Evolutionary conservation across 2,329 filamentous ascomycete species (phyloP).

Genomic region (Neonectria neomacrospora): DNA sequence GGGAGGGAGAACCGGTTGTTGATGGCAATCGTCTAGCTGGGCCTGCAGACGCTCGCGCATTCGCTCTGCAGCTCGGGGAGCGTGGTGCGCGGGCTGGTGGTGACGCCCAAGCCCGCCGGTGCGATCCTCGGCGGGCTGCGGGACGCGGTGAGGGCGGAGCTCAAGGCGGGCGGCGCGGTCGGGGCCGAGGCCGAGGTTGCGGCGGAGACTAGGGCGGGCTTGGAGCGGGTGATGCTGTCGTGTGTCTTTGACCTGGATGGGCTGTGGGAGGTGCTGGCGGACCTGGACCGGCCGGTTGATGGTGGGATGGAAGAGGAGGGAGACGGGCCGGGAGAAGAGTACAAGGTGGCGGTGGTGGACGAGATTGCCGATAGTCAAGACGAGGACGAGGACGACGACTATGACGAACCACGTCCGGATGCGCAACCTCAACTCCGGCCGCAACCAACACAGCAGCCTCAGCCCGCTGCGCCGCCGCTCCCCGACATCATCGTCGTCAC

Average conservation of each 20-base stretch:
- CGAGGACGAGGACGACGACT: conserved; percentile 42
- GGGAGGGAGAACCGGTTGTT: conserved; percentile 25
- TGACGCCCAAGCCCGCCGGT: conserved; percentile 60
- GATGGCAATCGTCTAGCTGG: conserved; percentile 50
- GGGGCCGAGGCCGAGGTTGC: conserved; percentile 30
- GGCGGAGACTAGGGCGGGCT: conserved; percentile 47
- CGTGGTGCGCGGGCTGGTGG: conserved; percentile 52
- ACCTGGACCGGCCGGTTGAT: conserved; percentile 55
- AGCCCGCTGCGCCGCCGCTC: conserved; percentile 2
- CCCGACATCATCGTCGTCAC: conserved; percentile 66
- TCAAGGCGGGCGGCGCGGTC: conserved; percentile 35
- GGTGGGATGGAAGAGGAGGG: conserved; percentile 54
- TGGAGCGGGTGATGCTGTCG: conserved; percentile 65
- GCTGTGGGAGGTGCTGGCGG: conserved; percentile 65
- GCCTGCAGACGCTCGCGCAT: conserved; percentile 59
- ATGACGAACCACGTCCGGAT: conserved; percentile 15
- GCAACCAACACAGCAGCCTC: not conserved
- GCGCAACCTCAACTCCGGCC: not conserved
- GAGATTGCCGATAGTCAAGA: conserved; percentile 52
- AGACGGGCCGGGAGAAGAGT: not conserved
- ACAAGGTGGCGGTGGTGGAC: conserved; percentile 12
- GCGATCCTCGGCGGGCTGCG: conserved; percentile 56
- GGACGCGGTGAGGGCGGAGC: conserved; percentile 53
- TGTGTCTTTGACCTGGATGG: conserved; percentile 70
- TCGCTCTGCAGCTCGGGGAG: conserved; percentile 47